Base-by-base conservation (phyloP, 805 yeast genomes). In the Myxozyma mucilagina region DNA sequence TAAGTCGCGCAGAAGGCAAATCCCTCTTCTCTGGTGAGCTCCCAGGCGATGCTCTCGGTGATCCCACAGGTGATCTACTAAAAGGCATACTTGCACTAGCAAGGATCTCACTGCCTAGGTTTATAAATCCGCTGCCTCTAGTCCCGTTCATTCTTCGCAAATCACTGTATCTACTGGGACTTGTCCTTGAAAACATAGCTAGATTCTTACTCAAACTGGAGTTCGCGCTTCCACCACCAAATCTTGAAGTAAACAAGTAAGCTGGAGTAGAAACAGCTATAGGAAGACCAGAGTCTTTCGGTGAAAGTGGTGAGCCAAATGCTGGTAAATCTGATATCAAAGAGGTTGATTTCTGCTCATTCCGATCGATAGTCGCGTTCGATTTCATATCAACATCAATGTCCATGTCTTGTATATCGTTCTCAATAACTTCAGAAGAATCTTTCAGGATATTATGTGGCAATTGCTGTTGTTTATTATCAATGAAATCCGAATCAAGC, bases 221-320 rank as follows among this genome's bases (percentile, higher is more conserved):
- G 18, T 13, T 14, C 9, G 14, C 18, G 10, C 18, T 13, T n/a
- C 10, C 34, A 51, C 51, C 42, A 6, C 34, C 10, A 16, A 55
- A 55, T 13, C 53, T 32, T 10, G 58, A 47, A 6, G 50, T 24
- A 36, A 45, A 47, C 11, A 55, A 29, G 24, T 39, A 36, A 13
- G 41, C 51, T 32, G 58, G 58, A 1, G 58, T 55, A 5, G 58
- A 55, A 2, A 47, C 44, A 7, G 58, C 58, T 3, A 55, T 41
- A 6, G 58, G 58, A 4, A 47, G 47, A 18, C 47, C 53, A 13
- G 58, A 55, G 5, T 55, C 58, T 24, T 39, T 16, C 16, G 58
- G 50, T 14, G 47, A 53, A 11, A 44, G 41, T 18, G 50, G 56
- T 6, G 50, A 53, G 31, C 49, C 50, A 35, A 53, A 53, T 4